phyloP scores from a whole-genome alignment of 2,329 filamentous ascomycete species.

The Lizonia empirigonia region DNA sequence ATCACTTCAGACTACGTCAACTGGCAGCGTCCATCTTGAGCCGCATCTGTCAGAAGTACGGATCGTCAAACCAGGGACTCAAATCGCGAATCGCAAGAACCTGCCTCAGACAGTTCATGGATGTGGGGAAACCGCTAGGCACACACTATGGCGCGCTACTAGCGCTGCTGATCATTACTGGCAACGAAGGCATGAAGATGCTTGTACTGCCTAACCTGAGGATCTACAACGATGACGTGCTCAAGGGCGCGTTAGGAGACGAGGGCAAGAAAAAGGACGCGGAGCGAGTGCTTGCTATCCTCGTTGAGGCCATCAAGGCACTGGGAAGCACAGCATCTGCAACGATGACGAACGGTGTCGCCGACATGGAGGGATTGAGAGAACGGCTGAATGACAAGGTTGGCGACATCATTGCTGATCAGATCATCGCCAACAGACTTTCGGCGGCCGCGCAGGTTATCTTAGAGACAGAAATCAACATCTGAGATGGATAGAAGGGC shows the following conservation, averaged over 20 bases:
- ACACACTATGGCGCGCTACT: slow-evolving; percentile 89
- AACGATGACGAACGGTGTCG: slow-evolving; percentile 47
- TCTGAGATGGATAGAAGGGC: slow-evolving; percentile 12
- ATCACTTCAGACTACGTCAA: slow-evolving; percentile 81
- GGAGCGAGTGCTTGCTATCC: slow-evolving; percentile 63
- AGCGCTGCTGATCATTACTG: slow-evolving; percentile 79
- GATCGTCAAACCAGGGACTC: slow-evolving; percentile 77
- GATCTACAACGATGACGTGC: slow-evolving; percentile 63
- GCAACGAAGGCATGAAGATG: slow-evolving; percentile 65
- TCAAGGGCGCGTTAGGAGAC: slow-evolving; percentile 59
- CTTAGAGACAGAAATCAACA: slow-evolving; percentile 30
- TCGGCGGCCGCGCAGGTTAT: slow-evolving; percentile 32
- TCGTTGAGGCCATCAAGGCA: slow-evolving; percentile 62
- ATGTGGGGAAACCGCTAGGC: slow-evolving; percentile 79
- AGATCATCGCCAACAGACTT: slow-evolving; percentile 49
- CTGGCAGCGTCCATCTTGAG: slow-evolving; percentile 82
- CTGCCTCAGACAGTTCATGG: slow-evolving; percentile 89
- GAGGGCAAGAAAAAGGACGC: slow-evolving; percentile 63
- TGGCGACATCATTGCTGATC: slow-evolving; percentile 51
- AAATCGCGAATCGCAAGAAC: slow-evolving; percentile 90
- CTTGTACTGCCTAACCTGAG: slow-evolving; percentile 70
- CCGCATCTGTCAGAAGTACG: slow-evolving; percentile 80
- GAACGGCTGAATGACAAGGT: slow-evolving; percentile 51
- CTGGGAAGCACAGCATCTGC: slow-evolving; percentile 56
- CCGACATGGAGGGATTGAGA: slow-evolving; percentile 48